Base-by-base conservation (phyloP, 371 early-diverging fungal genomes). In the Parasitella parasitica region DNA sequence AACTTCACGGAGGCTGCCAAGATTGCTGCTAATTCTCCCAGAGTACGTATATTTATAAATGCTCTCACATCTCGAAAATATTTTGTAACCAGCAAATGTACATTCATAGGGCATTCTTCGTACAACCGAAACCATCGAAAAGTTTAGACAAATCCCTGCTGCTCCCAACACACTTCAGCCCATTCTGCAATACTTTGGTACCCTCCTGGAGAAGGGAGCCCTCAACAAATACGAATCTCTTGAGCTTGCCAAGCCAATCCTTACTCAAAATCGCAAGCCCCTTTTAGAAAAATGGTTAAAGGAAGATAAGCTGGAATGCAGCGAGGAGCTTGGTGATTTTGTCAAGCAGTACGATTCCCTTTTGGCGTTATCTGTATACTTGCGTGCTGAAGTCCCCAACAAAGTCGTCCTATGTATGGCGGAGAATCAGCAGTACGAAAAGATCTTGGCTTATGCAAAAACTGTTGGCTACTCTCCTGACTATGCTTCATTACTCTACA, bases 221-320 rank as follows among this genome's bases (percentile, higher is more conserved):
- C 82, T 98, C 52, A 98, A 97, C 86, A 89, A 92, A 69, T 84
- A 87, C 71, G 99, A 98, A 80, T 94, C 97, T 4, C 75, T 98
- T 24, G 97, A 97, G 72, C 87, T 98, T 30, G 94, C 97, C 41
- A 86, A 89, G 43, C 97, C 97, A 4, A 95, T 98, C 6, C 80
- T 98, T 27, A 85, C 84, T 16, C 96, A 97, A 70, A 93, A 93
- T 54, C 90, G 95, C 59, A 96, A 96, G 71, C 91, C 95, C 61
- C 75, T 98, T 56, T 78, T 98, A 13, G 97, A 98, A 66, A 98
- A 96, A 71, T 98, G 98, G 98, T 85, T 98, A 56, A 97, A 97
- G 80, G 97, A 97, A 72, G 97, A 98, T 71, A 98, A 98, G 74
- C 82, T 98, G 6, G 91, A 93, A 66, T 97, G 97, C 80, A 95